Evolutionary conservation across 352 stramenopile species (phyloP).

Genomic region (Aphanomyces stellatus): DNA sequence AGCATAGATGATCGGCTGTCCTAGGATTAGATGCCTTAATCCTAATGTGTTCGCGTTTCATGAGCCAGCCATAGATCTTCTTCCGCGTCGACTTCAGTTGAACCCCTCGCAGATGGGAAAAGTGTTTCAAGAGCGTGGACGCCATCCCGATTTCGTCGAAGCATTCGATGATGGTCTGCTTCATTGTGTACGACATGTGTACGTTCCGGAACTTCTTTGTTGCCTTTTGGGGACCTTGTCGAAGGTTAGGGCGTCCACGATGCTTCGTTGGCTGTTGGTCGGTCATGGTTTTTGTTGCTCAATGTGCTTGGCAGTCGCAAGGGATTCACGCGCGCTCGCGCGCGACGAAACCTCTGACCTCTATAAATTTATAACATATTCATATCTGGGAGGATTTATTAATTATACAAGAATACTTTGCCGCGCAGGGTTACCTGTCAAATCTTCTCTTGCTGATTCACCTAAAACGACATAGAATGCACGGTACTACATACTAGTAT

Average conservation of each 20-base stretch:
- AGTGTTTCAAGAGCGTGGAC: background rate
- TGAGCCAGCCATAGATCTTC: conserved; percentile 11
- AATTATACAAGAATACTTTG: background rate
- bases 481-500: no score
- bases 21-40: background rate
- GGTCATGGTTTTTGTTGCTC: background rate
- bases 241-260: background rate
- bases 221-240: background rate
- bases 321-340: background rate
- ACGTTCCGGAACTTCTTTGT: background rate
- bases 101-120: background rate
- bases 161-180: background rate
- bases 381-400: background rate
- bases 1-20: background rate
- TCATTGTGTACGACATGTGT: background rate
- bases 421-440: background rate
- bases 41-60: background rate
- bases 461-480: background rate
- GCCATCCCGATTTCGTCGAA: background rate
- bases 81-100: conserved; percentile 1
- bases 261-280: background rate
- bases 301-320: background rate
- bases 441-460: background rate
- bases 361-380: background rate
- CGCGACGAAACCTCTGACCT: background rate